Evolutionary conservation across 2,329 filamentous ascomycete genomes (phyloP).

Genomic region (Pseudophaeomoniella oleicola): DNA sequence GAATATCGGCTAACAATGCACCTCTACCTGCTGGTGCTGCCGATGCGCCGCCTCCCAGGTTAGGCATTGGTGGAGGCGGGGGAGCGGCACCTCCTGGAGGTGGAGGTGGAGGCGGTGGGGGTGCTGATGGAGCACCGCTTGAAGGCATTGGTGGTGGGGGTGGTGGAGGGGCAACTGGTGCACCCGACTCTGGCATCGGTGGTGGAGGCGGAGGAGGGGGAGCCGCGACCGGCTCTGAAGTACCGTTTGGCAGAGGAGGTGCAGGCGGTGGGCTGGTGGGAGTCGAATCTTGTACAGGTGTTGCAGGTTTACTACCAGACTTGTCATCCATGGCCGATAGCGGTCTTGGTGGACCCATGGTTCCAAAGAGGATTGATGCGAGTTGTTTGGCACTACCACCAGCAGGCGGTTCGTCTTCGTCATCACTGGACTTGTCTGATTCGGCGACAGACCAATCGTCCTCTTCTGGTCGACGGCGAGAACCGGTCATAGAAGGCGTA

Average conservation of each 20-base stretch:
- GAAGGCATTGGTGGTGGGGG: conserved; percentile 17
- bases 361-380: conserved; percentile 88
- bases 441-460: conserved; percentile 76
- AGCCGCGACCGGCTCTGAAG: conserved; percentile 16
- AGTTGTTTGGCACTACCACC: conserved; percentile 80
- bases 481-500: conserved; percentile 32
- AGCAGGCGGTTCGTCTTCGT: conserved; percentile 62
- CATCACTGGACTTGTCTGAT: conserved; percentile 55
- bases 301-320: conserved; percentile 28
- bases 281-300: conserved; percentile 27
- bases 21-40: conserved; percentile 40
- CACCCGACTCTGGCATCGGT: conserved; percentile 14
- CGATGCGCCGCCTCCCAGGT: conserved; percentile 17
- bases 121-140: conserved; percentile 24
- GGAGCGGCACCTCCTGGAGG: conserved; percentile 24
- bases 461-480: conserved; percentile 45
- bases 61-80: conserved; percentile 11
- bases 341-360: conserved; percentile 86
- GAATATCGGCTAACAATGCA: conserved; percentile 68
- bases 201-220: conserved; percentile 18
- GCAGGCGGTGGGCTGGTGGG: conserved; percentile 30
- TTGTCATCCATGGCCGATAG: conserved; percentile 70
- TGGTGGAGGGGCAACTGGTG: conserved; percentile 13
- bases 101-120: conserved; percentile 19
- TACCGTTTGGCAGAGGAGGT: conserved; percentile 31